Base-by-base conservation (phyloP, 2,329 filamentous ascomycete genomes). In the Exophiala alcalophila region DNA sequence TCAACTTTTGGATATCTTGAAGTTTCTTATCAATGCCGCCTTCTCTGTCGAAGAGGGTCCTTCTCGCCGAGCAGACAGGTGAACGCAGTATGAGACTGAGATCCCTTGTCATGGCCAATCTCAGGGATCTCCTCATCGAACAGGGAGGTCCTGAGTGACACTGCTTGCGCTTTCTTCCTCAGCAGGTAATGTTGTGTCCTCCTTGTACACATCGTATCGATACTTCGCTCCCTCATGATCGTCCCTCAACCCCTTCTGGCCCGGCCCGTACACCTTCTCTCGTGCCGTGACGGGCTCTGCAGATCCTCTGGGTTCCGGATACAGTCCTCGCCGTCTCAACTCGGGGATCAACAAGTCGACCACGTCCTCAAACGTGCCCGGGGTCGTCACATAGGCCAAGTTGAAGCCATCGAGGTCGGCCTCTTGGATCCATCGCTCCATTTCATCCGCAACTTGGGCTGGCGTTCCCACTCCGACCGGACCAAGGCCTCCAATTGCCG, bases 331-430 rank as follows among this genome's bases (percentile, higher is more conserved):
- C n/a, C 60, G 58, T 35, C 68, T 56, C 47, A 74, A 52, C 54
- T 75, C 72, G 0, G 71, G 72, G 24, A 74, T 59, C 19, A 76
- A 53, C 44, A 74, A 46, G 21, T 74, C 69, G 18, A 75, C 68
- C 7, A 75, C 64, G 38, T 75, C 72, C 55, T 74, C 71, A 53
- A 74, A 75, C 1, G 68, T 74, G 0, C 72, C 72, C 1, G 72
- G 72, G 4, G 68, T 74, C 1, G 69, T 71, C 10, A 73, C 69
- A 58, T 74, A 71, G 5, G 60, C 65, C 15, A 75, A 48, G 53
- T 88, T 88, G 63, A 88, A 88, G 0, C 83, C 83, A 57, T 87
- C 83, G 1, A 87, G 74, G 52, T 85, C 83, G 0, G 80, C 81
- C 59, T 85, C 82, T 4, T 67, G 57, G 0, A 86, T 68, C 83